Evolutionary conservation across 345 rosid species (phyloP), one percentile per base, ranked within the genome.

Genomic region (Rhodamnia argentea): DNA sequence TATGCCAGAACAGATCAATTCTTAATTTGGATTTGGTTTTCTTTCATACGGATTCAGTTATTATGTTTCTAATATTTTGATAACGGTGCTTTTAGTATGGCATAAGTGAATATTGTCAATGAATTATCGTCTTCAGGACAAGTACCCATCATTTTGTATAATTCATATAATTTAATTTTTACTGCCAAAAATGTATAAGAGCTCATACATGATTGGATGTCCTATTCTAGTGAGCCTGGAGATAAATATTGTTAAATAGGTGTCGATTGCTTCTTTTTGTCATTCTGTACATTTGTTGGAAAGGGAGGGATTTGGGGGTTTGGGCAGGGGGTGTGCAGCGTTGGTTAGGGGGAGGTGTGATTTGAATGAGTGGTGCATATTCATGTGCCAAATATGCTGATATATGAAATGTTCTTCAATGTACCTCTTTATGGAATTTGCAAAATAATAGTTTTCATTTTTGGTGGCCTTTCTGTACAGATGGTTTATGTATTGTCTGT

Each of bases 401-500:
- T 64, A 22, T 64, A n/a, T 52, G 85, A 84, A 53, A 86, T 75
- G 42, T 85, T 54, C 29, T 82, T 62, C n/a, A 32, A 62, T 32
- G 29, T 29, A 40, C 29, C 83, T 82, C 40, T 84, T 53, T 70
- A 70, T 37, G 81, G 42, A 11, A 70, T 52, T 85, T 26, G 50
- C 32, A 60, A 47, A 59, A 16, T 70, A 37, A 15, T 44, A 42
- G 44, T 83, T 88, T 58, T 82, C 59, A 83, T 37, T 82, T 13
- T 84, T 82, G 24, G 24, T 47, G 57, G 44, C 52, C 87, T 88
- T 78, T 87, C 26, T 87, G 86, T 58, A 90, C 99, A 98, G 99
- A 96, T 94, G 99, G 94, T 98, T 84, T 98, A 98, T 42, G 99
- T 98, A 87, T 90, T 98, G 84, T 98, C 94, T 53, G 92, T 96